Conservation (phyloP, 768 basidiomycete genomes). For the Tephrocybe sp. region DNA sequence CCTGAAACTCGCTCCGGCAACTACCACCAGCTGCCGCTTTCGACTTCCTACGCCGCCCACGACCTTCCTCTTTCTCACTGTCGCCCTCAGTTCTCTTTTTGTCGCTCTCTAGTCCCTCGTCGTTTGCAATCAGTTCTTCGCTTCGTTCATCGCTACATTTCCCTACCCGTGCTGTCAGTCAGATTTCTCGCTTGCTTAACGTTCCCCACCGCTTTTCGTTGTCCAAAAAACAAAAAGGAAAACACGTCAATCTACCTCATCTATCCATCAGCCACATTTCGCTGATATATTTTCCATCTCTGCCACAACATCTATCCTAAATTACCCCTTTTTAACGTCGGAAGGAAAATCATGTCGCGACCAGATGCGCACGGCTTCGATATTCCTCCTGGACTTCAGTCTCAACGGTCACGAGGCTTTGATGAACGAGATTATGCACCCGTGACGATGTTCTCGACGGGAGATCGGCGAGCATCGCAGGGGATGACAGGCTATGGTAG, state of each 20-base stretch:
- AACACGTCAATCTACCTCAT: conserved; percentile 9
- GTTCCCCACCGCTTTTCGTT: conserved; percentile 15
- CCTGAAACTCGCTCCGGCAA: conserved; percentile 27
- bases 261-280: conserved; percentile 5
- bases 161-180: conserved; percentile 18
- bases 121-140: conserved; percentile 34
- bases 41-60: conserved; percentile 9
- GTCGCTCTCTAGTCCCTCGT: conserved; percentile 38
- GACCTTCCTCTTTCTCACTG: conserved; percentile 24
- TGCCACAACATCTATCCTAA: conserved; percentile 20
- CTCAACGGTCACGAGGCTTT: conserved; percentile 22
- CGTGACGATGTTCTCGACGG: conserved; percentile 19
- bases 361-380: conserved; percentile 40
- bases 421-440: conserved; percentile 18
- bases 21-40: conserved; percentile 13
- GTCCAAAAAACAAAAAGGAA: conserved; percentile 16
- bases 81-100: conserved; percentile 31
- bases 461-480: conserved; percentile 30
- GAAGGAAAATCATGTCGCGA: conserved; percentile 36
- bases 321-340: conserved; percentile 13
- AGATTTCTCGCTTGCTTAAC: conserved; percentile 18
- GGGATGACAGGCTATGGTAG: conserved; percentile 16
- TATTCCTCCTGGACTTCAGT: conserved; percentile 28
- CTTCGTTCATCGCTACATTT: conserved; percentile 25
- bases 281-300: conserved; percentile 8